phyloP scores from a whole-genome alignment of 345 rosid genomes.

The Eucalyptus caleyi region DNA sequence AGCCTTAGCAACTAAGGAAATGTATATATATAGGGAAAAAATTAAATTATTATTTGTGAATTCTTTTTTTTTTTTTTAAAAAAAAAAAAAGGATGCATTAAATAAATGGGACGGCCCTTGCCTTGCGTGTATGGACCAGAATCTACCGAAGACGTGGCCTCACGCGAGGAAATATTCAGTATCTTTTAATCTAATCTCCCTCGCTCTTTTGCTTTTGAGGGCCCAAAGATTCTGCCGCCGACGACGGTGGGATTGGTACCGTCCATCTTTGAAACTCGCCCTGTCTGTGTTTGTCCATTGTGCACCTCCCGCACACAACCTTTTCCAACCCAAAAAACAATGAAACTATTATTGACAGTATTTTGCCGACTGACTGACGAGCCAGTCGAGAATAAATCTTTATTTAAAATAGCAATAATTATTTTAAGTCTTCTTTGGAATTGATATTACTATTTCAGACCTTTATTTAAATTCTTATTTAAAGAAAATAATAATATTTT shows the following conservation, averaged over 20 bases:
- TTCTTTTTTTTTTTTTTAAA: too few relatives aligned
- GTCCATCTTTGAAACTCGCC: not conserved
- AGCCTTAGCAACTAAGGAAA: not conserved
- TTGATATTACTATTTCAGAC: too few relatives aligned
- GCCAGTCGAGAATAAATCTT: fast-evolving
- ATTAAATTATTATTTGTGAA: not conserved
- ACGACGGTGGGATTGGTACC: not conserved
- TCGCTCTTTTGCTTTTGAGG: not conserved
- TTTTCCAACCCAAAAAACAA: not conserved
- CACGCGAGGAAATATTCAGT: not conserved
- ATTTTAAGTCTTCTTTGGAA: too few relatives aligned
- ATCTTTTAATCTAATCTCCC: not conserved
- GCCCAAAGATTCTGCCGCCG: not conserved
- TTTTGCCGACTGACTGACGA: too few relatives aligned
- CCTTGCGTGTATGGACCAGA: not conserved
- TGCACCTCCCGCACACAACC: too few relatives aligned
- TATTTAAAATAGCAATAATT: too few relatives aligned
- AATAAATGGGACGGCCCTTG: not conserved
- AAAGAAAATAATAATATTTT: too few relatives aligned
- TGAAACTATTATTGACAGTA: not conserved
- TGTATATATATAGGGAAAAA: not conserved
- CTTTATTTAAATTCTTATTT: too few relatives aligned
- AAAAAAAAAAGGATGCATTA: not conserved
- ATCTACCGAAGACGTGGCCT: not conserved
- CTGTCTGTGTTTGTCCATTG: too few relatives aligned